Evolutionary conservation across 2,329 filamentous ascomycete species (phyloP), one percentile per base, ranked within the genome.

Genomic region (Apiospora aurea): DNA sequence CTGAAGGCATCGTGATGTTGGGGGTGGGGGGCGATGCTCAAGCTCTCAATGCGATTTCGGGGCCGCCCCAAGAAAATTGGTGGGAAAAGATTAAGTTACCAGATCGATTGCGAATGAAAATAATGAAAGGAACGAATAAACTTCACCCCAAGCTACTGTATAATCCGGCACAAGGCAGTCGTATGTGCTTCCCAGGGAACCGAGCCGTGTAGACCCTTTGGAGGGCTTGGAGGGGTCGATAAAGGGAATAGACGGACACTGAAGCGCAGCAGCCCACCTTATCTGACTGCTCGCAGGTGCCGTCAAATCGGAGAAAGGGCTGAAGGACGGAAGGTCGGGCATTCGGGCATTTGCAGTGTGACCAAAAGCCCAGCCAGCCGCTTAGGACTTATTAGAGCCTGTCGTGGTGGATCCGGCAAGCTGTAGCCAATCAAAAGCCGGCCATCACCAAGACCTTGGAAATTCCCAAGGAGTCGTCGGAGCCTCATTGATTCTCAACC

Each of bases 401-500:
- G 34, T 16, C 57, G n/a, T 34, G 34, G 57, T 64, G 57, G 57
- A n/a, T 38, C 57, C 34, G 29, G 57, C 7, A n/a, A 64, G 57
- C 57, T 64, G 34, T 64, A 41, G 8, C 57, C 57, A 64, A 64
- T 64, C 57, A 64, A 41, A 41, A 6, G 18, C 29, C 57, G 18
- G 57, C 29, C 21, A 64, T 64, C 57, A n/a, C 57, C 34, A 64
- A 41, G 34, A 64, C 57, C 34, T 70, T 69, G 67, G 53, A 72
- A 67, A 67, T 64, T 64, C 46, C 61, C 21, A 71, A 21, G 44
- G 49, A 64, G 46, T 53, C 61, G n/a, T 49, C n/a, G 38, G 61
- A 67, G 53, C 69, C 64, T 70, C 68, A 70, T 57, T 70, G 57
- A 70, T 57, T 67, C 41, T 57, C 24, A 29, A 67, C 64, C 61